phyloP scores from a whole-genome alignment of 2,329 filamentous ascomycete species.

The Tolypocladium pustulatum region DNA sequence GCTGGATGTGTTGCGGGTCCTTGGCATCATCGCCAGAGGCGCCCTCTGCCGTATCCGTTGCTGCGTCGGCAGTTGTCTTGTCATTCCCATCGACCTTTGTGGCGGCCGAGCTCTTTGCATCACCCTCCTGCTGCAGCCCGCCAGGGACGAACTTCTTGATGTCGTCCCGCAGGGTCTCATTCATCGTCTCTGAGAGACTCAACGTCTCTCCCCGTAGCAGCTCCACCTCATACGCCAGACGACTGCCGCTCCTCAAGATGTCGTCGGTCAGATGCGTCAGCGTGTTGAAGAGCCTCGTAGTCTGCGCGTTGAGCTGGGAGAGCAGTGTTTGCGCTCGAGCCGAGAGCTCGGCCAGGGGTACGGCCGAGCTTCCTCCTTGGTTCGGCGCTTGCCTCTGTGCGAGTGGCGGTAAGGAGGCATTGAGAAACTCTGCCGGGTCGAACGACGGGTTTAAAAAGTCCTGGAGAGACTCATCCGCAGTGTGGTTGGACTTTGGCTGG shows the following conservation, averaged over 20 bases:
- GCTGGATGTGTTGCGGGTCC: conserved; percentile 61
- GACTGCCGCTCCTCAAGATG: conserved; percentile 77
- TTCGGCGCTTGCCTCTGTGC: conserved; percentile 27
- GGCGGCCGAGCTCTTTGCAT: conserved; percentile 8
- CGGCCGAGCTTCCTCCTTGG: conserved; percentile 20
- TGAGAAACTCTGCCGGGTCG: conserved; percentile 78
- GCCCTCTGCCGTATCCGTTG: conserved; percentile 5
- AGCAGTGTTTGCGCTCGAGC: conserved; percentile 74
- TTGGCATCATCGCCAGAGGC: conserved; percentile 10
- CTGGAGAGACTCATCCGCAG: conserved; percentile 60
- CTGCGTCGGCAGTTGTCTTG: conserved; percentile 11
- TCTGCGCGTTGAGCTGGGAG: conserved; percentile 81
- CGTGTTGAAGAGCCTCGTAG: conserved; percentile 67
- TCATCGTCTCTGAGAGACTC: conserved; percentile 67
- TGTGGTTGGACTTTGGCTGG: conserved; percentile 47
- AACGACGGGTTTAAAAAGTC: conserved; percentile 70
- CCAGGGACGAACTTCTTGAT: conserved; percentile 60
- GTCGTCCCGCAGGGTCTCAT: conserved; percentile 61
- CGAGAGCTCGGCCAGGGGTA: conserved; percentile 66
- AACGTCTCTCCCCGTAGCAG: conserved; percentile 80
- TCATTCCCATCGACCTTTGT: conserved; percentile 8
- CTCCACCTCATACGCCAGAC: conserved; percentile 90
- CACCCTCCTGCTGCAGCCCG: conserved; percentile 25
- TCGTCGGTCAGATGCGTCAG: conserved; percentile 90
- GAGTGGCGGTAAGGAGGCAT: conserved; percentile 63